Percentiles rank a stretch among this genome's conserved stretches.
phyloP scores from a whole-genome alignment of 2,329 filamentous ascomycete genomes.

The Pyrenophora teres region DNA sequence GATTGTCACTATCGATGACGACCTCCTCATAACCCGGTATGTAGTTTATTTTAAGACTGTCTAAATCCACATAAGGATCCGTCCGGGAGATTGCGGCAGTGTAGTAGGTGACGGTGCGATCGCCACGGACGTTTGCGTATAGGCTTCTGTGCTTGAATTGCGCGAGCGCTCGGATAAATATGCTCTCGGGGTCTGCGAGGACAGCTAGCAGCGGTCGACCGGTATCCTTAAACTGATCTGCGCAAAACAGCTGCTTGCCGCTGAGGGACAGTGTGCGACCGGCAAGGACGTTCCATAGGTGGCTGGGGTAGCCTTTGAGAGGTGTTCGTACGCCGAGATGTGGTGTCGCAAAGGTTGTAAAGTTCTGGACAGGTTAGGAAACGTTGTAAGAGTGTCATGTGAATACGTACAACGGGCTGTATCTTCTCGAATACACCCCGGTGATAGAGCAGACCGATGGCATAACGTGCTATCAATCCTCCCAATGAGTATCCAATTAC shows the following conservation, averaged over 20 bases:
- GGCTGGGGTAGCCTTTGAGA: slow-evolving; percentile 48
- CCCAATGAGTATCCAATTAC: slow-evolving; percentile 89
- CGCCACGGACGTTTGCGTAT: slow-evolving; percentile 88
- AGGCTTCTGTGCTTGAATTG: slow-evolving; percentile 76
- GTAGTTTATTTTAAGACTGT: slow-evolving; percentile 73
- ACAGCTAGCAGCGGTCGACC: slow-evolving; percentile 79
- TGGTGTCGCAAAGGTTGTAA: slow-evolving; percentile 88
- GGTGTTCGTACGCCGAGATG: slow-evolving; percentile 62
- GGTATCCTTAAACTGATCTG: slow-evolving; percentile 84
- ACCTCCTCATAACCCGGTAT: slow-evolving; percentile 74
- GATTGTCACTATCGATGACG: slow-evolving; percentile 70
- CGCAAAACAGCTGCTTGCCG: slow-evolving; percentile 83
- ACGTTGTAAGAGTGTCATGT: background rate
- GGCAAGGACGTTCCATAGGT: slow-evolving; percentile 76
- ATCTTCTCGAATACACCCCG: slow-evolving; percentile 79
- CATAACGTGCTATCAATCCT: slow-evolving; percentile 83
- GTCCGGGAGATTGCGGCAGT: slow-evolving; percentile 77
- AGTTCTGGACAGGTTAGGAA: slow-evolving; percentile 65
- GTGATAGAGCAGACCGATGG: slow-evolving; percentile 79
- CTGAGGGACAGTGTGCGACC: slow-evolving; percentile 80
- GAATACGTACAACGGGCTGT: slow-evolving; percentile 72
- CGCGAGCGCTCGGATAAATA: slow-evolving; percentile 80
- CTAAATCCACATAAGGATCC: slow-evolving; percentile 74
- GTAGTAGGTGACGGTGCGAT: slow-evolving; percentile 80
- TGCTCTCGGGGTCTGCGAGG: slow-evolving; percentile 79